Conservation (phyloP, 805 yeast species). For the Myxozyma vanderwaltii region DNA sequence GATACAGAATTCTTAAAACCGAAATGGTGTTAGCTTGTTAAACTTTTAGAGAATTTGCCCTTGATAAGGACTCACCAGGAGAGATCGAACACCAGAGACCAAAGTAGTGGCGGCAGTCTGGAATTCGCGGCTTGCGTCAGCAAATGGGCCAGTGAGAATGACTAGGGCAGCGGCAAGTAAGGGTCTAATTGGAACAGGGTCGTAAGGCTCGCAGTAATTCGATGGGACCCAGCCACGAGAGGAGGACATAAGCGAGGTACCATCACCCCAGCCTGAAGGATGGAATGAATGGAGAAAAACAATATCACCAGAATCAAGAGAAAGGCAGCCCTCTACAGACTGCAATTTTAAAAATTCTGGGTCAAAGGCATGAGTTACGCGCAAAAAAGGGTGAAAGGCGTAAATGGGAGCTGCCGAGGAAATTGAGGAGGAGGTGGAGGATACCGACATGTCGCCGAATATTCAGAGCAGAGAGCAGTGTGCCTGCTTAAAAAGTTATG, state of each 20-base stretch:
- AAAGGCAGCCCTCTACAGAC: conserved; percentile 7
- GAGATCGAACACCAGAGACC: conserved; percentile 45
- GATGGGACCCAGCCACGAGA: conserved; percentile 50
- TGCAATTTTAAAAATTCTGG: not conserved
- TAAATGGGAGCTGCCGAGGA: not conserved
- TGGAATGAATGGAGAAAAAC: conserved; percentile 46
- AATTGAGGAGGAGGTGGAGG: conserved; percentile 1
- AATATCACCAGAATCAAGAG: conserved; percentile 42
- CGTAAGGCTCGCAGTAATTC: conserved; percentile 46
- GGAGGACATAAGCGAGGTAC: conserved; percentile 43
- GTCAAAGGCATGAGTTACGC: conserved; percentile 15
- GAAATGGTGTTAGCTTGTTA: too few relatives aligned
- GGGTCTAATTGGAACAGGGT: conserved; percentile 42
- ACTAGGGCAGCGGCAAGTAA: conserved; percentile 43
- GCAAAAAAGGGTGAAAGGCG: conserved; percentile 24
- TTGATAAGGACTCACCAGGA: conserved; percentile 33
- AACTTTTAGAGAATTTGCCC: too few relatives aligned
- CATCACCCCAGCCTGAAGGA: conserved; percentile 50
- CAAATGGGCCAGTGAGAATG: conserved; percentile 41
- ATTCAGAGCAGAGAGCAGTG: not conserved
- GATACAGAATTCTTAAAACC: conserved; percentile 38
- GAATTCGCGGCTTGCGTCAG: conserved; percentile 34
- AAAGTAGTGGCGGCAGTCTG: conserved; percentile 45
- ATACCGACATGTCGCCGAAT: not conserved
- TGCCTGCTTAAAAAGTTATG: too few relatives aligned